phyloP scores from a whole-genome alignment of 768 basidiomycete species.

The Infundibulicybe gibba region DNA sequence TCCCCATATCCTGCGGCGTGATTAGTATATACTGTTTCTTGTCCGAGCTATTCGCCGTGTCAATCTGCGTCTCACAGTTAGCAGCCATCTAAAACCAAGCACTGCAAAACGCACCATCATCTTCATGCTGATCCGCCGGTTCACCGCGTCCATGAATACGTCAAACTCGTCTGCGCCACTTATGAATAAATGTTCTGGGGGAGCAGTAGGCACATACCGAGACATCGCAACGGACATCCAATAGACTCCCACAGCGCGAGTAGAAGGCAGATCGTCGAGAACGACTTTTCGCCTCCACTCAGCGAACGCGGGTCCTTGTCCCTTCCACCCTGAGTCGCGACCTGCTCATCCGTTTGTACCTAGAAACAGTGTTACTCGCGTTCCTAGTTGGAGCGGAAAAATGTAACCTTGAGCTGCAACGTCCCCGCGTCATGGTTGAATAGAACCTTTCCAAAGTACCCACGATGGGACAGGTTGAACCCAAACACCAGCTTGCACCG shows the following conservation, averaged over 20 bases:
- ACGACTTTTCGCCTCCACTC: slow-evolving; percentile 95
- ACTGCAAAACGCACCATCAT: slow-evolving; percentile 70
- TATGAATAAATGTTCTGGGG: slow-evolving; percentile 1
- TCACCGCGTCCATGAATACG: slow-evolving; percentile 96
- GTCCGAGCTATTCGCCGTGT: slow-evolving; percentile 82
- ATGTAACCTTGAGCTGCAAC: slow-evolving; percentile 57
- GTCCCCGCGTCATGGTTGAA: slow-evolving; percentile 76
- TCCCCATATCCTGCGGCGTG: slow-evolving; percentile 92
- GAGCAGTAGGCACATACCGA: slow-evolving; percentile 46
- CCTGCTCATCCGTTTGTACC: slow-evolving; percentile 84
- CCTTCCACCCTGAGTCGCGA: slow-evolving; percentile 51
- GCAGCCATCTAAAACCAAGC: neutral
- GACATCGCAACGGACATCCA: slow-evolving; percentile 88
- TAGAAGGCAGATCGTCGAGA: slow-evolving; percentile 91
- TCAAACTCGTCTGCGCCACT: slow-evolving; percentile 82
- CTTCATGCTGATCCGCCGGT: slow-evolving; percentile 89
- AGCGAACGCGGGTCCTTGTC: slow-evolving; percentile 86
- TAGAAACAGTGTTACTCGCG: slow-evolving; percentile 18
- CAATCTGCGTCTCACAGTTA: slow-evolving; percentile 51
- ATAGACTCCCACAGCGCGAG: slow-evolving; percentile 97
- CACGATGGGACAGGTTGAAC: slow-evolving; percentile 79
- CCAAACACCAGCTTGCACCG: slow-evolving; percentile 83
- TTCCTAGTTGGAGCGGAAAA: slow-evolving; percentile 2
- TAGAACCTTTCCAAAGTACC: slow-evolving; percentile 84
- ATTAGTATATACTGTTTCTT: slow-evolving; percentile 94